Conservation (phyloP, 108 stramenopile species). For the Schizochytrium sp. region DNA sequence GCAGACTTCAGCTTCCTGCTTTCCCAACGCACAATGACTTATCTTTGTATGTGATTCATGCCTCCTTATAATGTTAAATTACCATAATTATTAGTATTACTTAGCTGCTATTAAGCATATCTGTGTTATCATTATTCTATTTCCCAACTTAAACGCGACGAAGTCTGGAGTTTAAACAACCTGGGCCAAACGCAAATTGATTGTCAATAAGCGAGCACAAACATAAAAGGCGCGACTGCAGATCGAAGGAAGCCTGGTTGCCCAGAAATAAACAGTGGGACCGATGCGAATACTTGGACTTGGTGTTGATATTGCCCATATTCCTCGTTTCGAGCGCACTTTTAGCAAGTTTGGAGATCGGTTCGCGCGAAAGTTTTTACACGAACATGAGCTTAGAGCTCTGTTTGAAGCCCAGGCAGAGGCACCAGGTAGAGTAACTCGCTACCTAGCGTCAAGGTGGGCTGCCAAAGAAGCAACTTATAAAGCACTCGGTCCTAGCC, state of each 20-base stretch:
- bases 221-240: not conserved
- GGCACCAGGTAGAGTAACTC: not conserved
- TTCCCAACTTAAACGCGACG: no score
- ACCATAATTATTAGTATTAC: no score
- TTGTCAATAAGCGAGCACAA: no score
- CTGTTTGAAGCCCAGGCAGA: not conserved
- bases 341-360: not conserved
- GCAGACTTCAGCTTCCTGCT: no score
- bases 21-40: no score
- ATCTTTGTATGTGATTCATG: no score
- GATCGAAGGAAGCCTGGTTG: not conserved
- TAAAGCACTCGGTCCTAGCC: slow-evolving; percentile 27
- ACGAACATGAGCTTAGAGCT: not conserved
- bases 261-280: no score
- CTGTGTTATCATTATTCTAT: no score
- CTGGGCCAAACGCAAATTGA: no score
- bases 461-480: slow-evolving; percentile 37
- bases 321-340: slow-evolving; percentile 1
- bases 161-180: no score
- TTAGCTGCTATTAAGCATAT: no score
- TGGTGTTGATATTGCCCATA: slow-evolving; percentile 22
- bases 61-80: no score
- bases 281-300: slow-evolving; percentile 31
- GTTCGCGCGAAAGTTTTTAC: slow-evolving; percentile 10
- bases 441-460: slow-evolving; percentile 53